These are phyloP conservation scores for Alternaria incomplexa DNA, from an alignment of 2,329 filamentous ascomycete genomes.

Conservation along the genomic window DNA sequence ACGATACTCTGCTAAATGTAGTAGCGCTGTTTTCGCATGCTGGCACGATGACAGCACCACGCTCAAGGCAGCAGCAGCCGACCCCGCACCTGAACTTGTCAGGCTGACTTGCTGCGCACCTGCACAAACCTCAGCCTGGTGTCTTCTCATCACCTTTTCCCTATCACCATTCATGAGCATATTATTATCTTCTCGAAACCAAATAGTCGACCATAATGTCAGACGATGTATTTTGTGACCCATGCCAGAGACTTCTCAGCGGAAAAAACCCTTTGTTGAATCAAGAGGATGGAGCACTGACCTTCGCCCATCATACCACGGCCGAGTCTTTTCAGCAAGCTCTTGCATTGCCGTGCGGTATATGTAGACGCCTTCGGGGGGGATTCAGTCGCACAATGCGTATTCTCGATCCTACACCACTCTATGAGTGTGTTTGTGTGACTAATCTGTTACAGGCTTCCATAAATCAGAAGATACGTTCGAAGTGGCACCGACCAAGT, in stretches of 20 bases:
- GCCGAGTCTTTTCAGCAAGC: not conserved
- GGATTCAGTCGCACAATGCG: accelerated
- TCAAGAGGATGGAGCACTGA: accelerated
- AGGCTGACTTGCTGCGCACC: not conserved
- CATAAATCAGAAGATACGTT: not conserved
- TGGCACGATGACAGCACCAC: not conserved
- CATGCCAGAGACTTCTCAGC: not conserved
- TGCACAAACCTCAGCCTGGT: not conserved
- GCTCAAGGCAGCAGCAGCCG: not conserved
- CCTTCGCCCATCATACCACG: not conserved
- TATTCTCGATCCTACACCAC: no score
- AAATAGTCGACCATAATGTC: not conserved
- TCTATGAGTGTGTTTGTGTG: no score
- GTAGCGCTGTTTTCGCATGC: no score
- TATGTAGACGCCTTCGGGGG: not conserved
- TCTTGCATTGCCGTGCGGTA: not conserved
- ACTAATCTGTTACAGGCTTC: not conserved
- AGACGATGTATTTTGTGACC: not conserved
- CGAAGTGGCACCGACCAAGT: not conserved
- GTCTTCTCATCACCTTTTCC: not conserved
- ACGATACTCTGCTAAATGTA: no score
- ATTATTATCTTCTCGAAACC: not conserved
- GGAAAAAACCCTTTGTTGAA: not conserved
- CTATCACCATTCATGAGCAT: not conserved
- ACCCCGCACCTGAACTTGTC: not conserved